Evolutionary conservation across 2,329 filamentous ascomycete genomes (phyloP).

Genomic region (Pyrenophora tritici-repentis): DNA sequence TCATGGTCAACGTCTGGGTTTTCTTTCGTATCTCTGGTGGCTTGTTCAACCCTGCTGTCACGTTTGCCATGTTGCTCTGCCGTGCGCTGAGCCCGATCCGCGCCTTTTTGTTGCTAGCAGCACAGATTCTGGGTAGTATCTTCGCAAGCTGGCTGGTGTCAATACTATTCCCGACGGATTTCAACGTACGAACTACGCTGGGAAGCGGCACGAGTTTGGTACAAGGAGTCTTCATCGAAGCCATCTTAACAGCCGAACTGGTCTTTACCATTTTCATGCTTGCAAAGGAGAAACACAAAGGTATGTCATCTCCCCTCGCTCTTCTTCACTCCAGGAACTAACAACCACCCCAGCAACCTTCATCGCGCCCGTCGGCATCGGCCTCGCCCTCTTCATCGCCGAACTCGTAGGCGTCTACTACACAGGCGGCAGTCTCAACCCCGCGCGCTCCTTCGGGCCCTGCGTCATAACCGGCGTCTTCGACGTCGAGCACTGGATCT

Average conservation of each 20-base stretch:
- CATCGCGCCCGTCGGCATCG: slow-evolving; percentile 73
- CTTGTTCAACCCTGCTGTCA: slow-evolving; percentile 40
- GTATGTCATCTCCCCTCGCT: slow-evolving; percentile 14
- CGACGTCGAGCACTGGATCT: slow-evolving; percentile 55
- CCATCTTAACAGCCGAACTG: slow-evolving; percentile 42
- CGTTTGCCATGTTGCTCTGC: slow-evolving; percentile 44
- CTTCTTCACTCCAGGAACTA: neutral
- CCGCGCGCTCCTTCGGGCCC: slow-evolving; percentile 54
- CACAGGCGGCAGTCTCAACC: slow-evolving; percentile 54
- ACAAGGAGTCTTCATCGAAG: slow-evolving; percentile 53
- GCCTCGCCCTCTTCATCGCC: slow-evolving; percentile 69
- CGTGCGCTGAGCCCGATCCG: slow-evolving; percentile 51
- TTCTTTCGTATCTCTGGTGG: slow-evolving; percentile 47
- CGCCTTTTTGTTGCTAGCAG: slow-evolving; percentile 50
- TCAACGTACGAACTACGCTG: slow-evolving; percentile 54
- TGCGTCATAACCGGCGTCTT: slow-evolving; percentile 51
- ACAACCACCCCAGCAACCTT: slow-evolving; percentile 58
- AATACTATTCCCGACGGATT: slow-evolving; percentile 52
- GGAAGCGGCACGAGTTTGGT: slow-evolving; percentile 49
- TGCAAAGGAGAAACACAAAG: slow-evolving; percentile 72
- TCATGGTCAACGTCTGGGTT: slow-evolving; percentile 49
- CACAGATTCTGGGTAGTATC: slow-evolving; percentile 54
- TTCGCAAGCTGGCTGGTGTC: slow-evolving; percentile 52
- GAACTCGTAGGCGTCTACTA: slow-evolving; percentile 58
- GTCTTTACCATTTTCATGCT: slow-evolving; percentile 60